A percentile compares a stretch with the other conserved stretches of the same genome.
Evolutionary conservation across 2,329 filamentous ascomycete genomes (phyloP).

Genomic region (Eutypella sp.): DNA sequence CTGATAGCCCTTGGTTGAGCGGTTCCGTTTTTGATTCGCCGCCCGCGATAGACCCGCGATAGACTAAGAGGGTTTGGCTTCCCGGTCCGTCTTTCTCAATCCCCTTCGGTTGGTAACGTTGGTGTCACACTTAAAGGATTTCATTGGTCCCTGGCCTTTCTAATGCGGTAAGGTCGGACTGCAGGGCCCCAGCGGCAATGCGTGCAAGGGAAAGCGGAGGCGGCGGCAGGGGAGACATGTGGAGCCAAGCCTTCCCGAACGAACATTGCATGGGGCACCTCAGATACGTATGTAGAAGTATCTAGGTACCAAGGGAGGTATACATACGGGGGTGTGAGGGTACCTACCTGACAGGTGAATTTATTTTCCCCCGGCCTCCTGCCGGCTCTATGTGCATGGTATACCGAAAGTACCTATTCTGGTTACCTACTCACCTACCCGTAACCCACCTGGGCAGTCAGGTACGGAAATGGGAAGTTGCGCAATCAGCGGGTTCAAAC

Average conservation of each 20-base stretch:
- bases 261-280: neutral
- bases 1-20: neutral
- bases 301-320: neutral
- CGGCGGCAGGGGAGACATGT: slow-evolving; percentile 1
- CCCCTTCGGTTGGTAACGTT: slow-evolving; percentile 21
- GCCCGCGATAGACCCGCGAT: slow-evolving; percentile 10
- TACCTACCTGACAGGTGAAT: too few relatives aligned
- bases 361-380: too few relatives aligned
- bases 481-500: too few relatives aligned
- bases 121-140: slow-evolving; percentile 10
- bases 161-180: slow-evolving; percentile 18
- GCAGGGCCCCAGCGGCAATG: slow-evolving; percentile 21
- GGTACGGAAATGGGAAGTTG: too few relatives aligned
- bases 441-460: too few relatives aligned
- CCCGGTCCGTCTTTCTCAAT: slow-evolving; percentile 13
- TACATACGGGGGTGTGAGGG: neutral
- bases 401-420: too few relatives aligned
- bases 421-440: too few relatives aligned
- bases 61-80: slow-evolving; percentile 12
- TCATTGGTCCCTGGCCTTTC: slow-evolving; percentile 22
- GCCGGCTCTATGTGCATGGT: too few relatives aligned
- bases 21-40: slow-evolving; percentile 1
- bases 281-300: neutral
- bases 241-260: slow-evolving; percentile 1
- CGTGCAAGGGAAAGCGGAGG: slow-evolving; percentile 17